phyloP scores from a whole-genome alignment of 1,284 basidiomycete species.

The Boletus semigastroideus region DNA sequence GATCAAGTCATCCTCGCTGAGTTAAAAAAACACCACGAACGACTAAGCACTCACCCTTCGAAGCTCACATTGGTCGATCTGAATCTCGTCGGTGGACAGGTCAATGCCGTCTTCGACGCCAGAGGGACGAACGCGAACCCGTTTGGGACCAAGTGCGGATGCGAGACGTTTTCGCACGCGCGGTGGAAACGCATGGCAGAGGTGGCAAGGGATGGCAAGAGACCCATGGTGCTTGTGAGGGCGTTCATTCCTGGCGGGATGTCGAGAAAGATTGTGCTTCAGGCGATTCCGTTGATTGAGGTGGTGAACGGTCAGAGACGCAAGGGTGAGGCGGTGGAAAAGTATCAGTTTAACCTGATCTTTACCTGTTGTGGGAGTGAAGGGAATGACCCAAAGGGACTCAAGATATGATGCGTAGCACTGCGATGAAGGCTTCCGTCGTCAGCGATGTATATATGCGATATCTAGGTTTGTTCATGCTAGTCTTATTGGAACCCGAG shows the following conservation, averaged over 20 bases:
- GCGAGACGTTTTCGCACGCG: constrained; percentile 22
- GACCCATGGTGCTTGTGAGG: constrained; percentile 25
- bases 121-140: constrained; percentile 20
- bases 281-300: constrained; percentile 24
- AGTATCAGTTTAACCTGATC: constrained; percentile 24
- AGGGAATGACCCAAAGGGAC: not conserved
- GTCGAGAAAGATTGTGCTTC: constrained; percentile 30
- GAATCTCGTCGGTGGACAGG: constrained; percentile 20
- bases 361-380: constrained; percentile 25
- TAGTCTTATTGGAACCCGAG: no score
- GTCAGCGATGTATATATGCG: no score
- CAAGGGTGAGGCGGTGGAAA: constrained; percentile 8
- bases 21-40: constrained; percentile 20
- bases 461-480: no score
- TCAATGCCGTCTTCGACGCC: constrained; percentile 21
- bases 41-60: constrained; percentile 14
- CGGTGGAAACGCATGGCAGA: constrained; percentile 28
- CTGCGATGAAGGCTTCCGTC: no score
- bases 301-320: constrained; percentile 7
- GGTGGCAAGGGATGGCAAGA: constrained; percentile 12
- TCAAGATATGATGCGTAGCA: not conserved
- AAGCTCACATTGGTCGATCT: constrained; percentile 29
- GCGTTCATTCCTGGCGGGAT: constrained; percentile 29
- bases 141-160: constrained; percentile 25
- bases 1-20: constrained; percentile 30